phyloP scores from a whole-genome alignment of 1,284 basidiomycete genomes.

The Psilocybe mexicana region DNA sequence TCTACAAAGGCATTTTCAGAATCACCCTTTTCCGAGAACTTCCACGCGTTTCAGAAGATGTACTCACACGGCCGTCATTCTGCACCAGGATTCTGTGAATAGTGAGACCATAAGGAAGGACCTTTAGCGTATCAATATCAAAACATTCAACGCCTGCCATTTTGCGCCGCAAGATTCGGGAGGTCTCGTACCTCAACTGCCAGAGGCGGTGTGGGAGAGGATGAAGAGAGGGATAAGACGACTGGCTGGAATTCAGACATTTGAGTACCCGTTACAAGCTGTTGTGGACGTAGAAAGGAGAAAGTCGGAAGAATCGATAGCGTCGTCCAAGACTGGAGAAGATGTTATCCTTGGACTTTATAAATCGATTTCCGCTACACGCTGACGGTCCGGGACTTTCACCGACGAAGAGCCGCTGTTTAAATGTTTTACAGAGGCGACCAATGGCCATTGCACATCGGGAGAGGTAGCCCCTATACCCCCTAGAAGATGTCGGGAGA shows the following conservation, averaged over 20 bases:
- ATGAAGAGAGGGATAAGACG: constrained; percentile 53
- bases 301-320: not conserved
- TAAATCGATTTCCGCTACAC: not conserved
- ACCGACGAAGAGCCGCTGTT: constrained; percentile 16
- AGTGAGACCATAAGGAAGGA: constrained; percentile 66
- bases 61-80: constrained; percentile 57
- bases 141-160: constrained; percentile 3
- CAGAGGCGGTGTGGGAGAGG: constrained; percentile 50
- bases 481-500: not conserved
- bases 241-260: constrained; percentile 54
- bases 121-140: constrained; percentile 34
- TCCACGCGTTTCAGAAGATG: constrained; percentile 2
- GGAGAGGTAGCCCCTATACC: not conserved
- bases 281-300: constrained; percentile 4
- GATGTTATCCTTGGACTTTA: not conserved
- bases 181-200: constrained; percentile 50
- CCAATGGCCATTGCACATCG: not conserved
- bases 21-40: not conserved
- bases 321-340: not conserved
- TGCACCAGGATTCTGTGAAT: constrained; percentile 66
- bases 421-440: not conserved
- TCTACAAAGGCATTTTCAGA: constrained; percentile 37
- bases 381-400: constrained; percentile 16
- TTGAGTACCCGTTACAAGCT: not conserved
- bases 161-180: not conserved